A percentile compares a stretch with the other conserved stretches of the same genome.
These are phyloP conservation scores for Teunomyces tritomae DNA, from an alignment of 805 yeast genomes.

Conservation along the genomic window DNA sequence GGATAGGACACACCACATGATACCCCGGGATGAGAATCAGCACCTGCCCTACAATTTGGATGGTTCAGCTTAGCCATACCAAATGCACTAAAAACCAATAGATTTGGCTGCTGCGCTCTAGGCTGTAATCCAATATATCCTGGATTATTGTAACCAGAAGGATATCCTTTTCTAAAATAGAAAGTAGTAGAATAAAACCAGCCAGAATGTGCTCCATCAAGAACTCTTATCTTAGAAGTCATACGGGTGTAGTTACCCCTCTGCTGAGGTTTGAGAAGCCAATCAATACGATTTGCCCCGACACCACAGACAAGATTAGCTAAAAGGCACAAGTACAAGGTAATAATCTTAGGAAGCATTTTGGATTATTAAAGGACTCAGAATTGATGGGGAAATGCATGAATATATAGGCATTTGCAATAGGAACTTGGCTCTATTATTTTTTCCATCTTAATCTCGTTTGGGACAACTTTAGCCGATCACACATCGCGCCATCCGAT, in stretches of 20 bases:
- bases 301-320: too few relatives aligned
- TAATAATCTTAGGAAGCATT: too few relatives aligned
- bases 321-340: too few relatives aligned
- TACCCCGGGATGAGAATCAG: conserved; percentile 7
- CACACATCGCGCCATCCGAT: too few relatives aligned
- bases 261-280: not conserved
- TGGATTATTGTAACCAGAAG: not conserved
- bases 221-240: not conserved
- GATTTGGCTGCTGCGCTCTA: not conserved
- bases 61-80: conserved; percentile 2
- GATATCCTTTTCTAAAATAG: not conserved
- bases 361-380: too few relatives aligned
- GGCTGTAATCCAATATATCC: conserved; percentile 6
- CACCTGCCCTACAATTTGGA: conserved; percentile 7
- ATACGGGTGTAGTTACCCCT: not conserved
- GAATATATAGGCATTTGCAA: too few relatives aligned
- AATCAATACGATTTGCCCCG: not conserved
- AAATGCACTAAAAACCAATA: conserved; percentile 7
- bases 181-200: not conserved
- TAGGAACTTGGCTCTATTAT: too few relatives aligned
- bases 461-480: too few relatives aligned
- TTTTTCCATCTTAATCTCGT: too few relatives aligned
- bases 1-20: conserved; percentile 5
- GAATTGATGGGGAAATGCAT: too few relatives aligned
- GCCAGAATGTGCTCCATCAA: not conserved